Evolutionary conservation across 2,329 filamentous ascomycete genomes (phyloP).

Genomic region (Boeremia exigua): DNA sequence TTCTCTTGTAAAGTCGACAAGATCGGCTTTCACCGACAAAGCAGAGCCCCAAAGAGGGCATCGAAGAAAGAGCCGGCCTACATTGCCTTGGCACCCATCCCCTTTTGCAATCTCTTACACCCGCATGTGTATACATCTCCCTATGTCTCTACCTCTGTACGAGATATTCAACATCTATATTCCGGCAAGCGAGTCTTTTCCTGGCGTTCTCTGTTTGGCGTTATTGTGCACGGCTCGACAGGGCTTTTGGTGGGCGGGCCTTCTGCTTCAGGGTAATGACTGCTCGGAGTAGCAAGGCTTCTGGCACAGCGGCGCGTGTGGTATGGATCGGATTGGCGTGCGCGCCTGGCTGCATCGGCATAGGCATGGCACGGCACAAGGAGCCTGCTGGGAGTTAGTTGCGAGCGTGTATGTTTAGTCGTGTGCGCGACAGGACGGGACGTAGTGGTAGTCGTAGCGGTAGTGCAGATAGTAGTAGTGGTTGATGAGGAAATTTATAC

Average conservation of each 20-base stretch:
- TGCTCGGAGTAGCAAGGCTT: conserved; percentile 9
- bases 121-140: conserved; percentile 16
- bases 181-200: background rate
- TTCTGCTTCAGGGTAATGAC: conserved; percentile 8
- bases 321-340: background rate
- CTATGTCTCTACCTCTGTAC: conserved; percentile 11
- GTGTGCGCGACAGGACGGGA: no score
- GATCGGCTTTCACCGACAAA: conserved; percentile 8
- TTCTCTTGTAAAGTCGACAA: conserved; percentile 51
- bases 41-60: conserved; percentile 23
- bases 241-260: conserved; percentile 12
- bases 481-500: conserved; percentile 10
- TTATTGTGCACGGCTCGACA: conserved; percentile 5
- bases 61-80: conserved; percentile 23
- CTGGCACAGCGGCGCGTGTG: background rate
- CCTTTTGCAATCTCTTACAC: conserved; percentile 5
- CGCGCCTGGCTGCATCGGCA: background rate
- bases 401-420: conserved; percentile 10
- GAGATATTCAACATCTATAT: conserved; percentile 10
- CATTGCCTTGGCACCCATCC: conserved; percentile 12
- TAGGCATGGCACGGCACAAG: conserved; percentile 1
- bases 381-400: conserved; percentile 1
- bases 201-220: conserved; percentile 1
- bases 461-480: background rate
- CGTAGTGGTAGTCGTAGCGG: no score